phyloP scores from a whole-genome alignment of 176 grass and related monocot genomes.

The Hordeum vulgare region DNA sequence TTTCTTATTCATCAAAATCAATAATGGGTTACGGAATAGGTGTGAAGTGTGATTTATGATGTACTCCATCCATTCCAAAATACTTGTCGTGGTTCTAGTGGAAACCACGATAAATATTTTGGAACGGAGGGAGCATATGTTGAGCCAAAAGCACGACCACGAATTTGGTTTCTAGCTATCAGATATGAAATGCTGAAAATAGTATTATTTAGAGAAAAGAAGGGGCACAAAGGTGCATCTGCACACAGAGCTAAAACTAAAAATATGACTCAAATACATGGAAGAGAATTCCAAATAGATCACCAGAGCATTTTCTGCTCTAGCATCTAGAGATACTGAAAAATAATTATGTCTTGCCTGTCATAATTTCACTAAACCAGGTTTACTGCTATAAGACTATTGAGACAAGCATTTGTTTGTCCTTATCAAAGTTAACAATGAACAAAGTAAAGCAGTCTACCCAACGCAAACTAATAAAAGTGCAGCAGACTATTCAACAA shows the following conservation, averaged over 20 bases:
- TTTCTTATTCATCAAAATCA: neutral
- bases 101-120: too few relatives aligned
- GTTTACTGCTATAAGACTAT: neutral
- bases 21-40: neutral
- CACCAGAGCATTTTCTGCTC: slow-evolving; percentile 4
- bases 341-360: neutral
- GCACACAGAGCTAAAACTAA: neutral
- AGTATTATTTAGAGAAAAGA: neutral
- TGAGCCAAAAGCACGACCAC: neutral
- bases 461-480: neutral
- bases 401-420: neutral
- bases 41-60: neutral
- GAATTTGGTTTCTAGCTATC: neutral
- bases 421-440: neutral
- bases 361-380: neutral
- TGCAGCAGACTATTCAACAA: neutral
- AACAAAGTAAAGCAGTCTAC: slow-evolving; percentile 4
- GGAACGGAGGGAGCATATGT: too few relatives aligned
- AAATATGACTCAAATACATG: neutral
- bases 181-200: neutral
- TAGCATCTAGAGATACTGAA: neutral
- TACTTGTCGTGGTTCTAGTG: too few relatives aligned
- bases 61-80: neutral
- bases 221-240: neutral
- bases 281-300: neutral